These are phyloP conservation scores for Bertia moriformis DNA, from an alignment of 2,329 filamentous ascomycete genomes.

Conservation along the genomic window DNA sequence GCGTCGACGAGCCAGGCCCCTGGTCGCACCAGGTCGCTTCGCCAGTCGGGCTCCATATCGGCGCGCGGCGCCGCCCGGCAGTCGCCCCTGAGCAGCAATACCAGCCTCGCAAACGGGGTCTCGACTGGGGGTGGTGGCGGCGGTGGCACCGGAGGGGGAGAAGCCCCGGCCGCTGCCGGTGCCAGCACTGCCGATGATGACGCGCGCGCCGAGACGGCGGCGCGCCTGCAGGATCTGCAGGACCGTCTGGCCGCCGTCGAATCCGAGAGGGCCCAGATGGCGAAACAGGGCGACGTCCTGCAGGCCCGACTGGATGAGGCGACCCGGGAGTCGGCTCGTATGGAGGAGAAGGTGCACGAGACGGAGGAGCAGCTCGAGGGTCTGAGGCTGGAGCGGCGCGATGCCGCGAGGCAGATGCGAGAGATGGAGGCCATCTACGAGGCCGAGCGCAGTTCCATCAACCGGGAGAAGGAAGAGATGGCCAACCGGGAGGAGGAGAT, in stretches of 20 bases:
- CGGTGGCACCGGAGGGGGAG: constrained; percentile 3
- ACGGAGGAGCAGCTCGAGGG: constrained; percentile 70
- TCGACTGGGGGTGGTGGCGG: not conserved
- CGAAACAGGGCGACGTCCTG: constrained; percentile 72
- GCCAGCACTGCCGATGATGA: constrained; percentile 49
- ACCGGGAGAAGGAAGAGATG: constrained; percentile 85
- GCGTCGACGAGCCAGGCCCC: no score
- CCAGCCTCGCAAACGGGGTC: no score
- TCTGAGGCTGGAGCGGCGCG: constrained; percentile 72
- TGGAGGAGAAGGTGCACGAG: constrained; percentile 81
- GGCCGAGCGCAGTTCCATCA: constrained; percentile 70
- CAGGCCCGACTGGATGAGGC: constrained; percentile 79
- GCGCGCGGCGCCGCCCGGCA: not conserved
- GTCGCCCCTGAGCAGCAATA: not conserved
- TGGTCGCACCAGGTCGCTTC: not conserved
- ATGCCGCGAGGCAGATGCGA: constrained; percentile 67
- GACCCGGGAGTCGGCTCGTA: constrained; percentile 63
- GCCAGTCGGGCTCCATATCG: not conserved
- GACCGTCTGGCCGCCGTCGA: constrained; percentile 72
- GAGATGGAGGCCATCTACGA: constrained; percentile 92
- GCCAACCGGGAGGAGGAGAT: constrained; percentile 75
- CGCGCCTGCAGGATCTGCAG: constrained; percentile 70
- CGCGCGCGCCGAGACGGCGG: constrained; percentile 63
- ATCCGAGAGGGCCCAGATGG: constrained; percentile 59
- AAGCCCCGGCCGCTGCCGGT: constrained; percentile 25